Evolutionary conservation across 306 rosid genomes (phyloP), one percentile per base, ranked within the genome.

Genomic region (Cucumis hystrix): DNA sequence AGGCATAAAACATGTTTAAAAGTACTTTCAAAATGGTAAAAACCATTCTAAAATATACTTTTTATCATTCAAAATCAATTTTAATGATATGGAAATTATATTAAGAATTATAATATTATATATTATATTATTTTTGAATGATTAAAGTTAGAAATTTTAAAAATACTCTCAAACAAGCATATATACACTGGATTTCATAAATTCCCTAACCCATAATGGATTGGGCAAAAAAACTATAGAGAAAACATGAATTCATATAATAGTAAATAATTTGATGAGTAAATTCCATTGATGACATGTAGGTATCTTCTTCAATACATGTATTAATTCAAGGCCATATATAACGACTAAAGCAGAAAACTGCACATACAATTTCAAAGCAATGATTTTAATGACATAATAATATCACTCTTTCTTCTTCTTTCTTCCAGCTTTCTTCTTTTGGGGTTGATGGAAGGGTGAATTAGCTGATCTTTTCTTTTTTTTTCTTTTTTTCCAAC

Each of bases 401-500:
- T 30, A 12, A 35, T 33, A 52, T 74, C 78, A 54, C 65, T 57
- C 65, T 56, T 66, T 66, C 73, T 35, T 55, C 63, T 55, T 74
- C 77, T 30, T 55, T 21, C 77, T 35, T 74, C 30, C 79, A 56
- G 54, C 63, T 60, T 75, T 58, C 79, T 75, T 60, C 67, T 55
- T 57, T 75, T 39, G 66, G 78, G 64, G 33, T 75, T 56, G 63
- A 21, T 33, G 37, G 55, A 75, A 54, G 33, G 78, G 52, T 16
- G 25, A 68, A 37, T 57, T 37, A 57, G 79, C 87, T 78, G 78
- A 82, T 84, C 61, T 82, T 45, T 70, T 83, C 58, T 70, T 30
- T 2, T 3, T 30, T 0, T 33, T 33, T n/a, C n/a, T n/a, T 33
- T 33, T 33, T 33, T 33, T 40, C 79, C 81, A 75, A 62, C 78